A percentile compares a stretch with the other conserved stretches of the same genome.
Conservation (phyloP, 805 yeast species). For the Isabelozyma heimii region DNA sequence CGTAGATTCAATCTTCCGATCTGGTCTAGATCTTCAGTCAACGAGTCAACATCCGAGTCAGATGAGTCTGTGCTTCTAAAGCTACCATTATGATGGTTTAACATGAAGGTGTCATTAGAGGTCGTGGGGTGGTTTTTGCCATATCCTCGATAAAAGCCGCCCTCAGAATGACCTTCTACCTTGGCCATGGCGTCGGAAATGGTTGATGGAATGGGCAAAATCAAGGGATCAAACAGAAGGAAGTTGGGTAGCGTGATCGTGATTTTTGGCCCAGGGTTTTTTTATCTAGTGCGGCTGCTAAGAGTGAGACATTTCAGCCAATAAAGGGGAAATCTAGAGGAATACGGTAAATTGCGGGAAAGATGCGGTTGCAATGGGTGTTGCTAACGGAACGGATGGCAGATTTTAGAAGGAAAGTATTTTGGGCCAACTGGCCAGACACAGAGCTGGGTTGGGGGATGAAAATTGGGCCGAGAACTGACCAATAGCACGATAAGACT, state of each 20-base stretch:
- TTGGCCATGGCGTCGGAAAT: neutral
- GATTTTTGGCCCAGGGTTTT: no score
- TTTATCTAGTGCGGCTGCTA: neutral
- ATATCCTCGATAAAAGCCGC: neutral
- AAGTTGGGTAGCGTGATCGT: neutral
- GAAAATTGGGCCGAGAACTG: no score
- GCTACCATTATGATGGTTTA: neutral
- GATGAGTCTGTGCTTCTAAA: neutral
- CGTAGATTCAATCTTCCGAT: slow-evolving; percentile 46
- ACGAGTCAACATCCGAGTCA: slow-evolving; percentile 34
- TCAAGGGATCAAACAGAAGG: neutral
- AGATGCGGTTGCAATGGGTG: no score
- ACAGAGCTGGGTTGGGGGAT: no score
- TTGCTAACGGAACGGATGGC: no score
- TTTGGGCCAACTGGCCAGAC: no score
- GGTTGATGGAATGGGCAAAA: neutral
- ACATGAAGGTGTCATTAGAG: neutral
- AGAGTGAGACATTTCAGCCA: neutral
- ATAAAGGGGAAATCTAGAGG: no score
- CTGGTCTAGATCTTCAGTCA: slow-evolving; percentile 48
- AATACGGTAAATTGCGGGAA: no score
- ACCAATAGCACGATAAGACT: no score
- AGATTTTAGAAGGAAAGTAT: no score
- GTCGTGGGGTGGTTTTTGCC: neutral
- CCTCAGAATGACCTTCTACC: neutral